Conservation (phyloP, 2,329 filamentous ascomycete genomes). For the Ascochyta viciae-villosae region DNA sequence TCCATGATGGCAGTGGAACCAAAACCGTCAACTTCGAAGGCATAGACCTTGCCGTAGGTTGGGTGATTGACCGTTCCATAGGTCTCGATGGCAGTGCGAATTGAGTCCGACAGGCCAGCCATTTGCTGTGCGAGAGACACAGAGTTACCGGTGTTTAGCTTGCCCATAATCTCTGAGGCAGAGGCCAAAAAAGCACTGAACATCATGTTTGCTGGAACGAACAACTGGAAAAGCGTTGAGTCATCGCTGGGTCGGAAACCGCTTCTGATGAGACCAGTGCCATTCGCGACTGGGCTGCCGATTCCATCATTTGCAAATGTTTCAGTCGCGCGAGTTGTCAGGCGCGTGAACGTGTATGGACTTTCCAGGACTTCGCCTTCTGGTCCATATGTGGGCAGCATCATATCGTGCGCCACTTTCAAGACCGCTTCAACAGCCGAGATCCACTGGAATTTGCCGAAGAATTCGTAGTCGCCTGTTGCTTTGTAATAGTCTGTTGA, state of each 20-base stretch:
- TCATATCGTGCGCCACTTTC: constrained; percentile 56
- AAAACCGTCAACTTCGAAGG: constrained; percentile 59
- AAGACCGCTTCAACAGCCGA: constrained; percentile 55
- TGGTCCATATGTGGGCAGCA: constrained; percentile 55
- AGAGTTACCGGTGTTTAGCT: constrained; percentile 52
- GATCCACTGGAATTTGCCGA: constrained; percentile 57
- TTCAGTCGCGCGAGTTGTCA: constrained; percentile 55
- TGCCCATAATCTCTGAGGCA: constrained; percentile 60
- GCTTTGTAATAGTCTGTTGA: constrained; percentile 58
- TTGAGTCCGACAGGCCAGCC: constrained; percentile 59
- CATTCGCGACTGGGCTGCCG: constrained; percentile 58
- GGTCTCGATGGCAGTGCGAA: constrained; percentile 54
- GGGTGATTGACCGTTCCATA: constrained; percentile 52
- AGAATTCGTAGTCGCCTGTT: constrained; percentile 57
- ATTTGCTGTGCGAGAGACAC: constrained; percentile 64
- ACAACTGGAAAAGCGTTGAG: constrained; percentile 57
- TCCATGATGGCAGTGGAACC: constrained; percentile 68
- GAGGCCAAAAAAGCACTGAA: constrained; percentile 68
- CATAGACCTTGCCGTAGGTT: constrained; percentile 52
- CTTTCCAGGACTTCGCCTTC: constrained; percentile 53
- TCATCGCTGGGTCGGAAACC: constrained; percentile 61
- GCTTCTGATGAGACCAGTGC: constrained; percentile 57
- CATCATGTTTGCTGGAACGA: constrained; percentile 71
- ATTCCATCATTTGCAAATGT: constrained; percentile 61
- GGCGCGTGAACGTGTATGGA: constrained; percentile 57